phyloP scores from a whole-genome alignment of 2,329 filamentous ascomycete genomes.

The Acrocalymma vagum region DNA sequence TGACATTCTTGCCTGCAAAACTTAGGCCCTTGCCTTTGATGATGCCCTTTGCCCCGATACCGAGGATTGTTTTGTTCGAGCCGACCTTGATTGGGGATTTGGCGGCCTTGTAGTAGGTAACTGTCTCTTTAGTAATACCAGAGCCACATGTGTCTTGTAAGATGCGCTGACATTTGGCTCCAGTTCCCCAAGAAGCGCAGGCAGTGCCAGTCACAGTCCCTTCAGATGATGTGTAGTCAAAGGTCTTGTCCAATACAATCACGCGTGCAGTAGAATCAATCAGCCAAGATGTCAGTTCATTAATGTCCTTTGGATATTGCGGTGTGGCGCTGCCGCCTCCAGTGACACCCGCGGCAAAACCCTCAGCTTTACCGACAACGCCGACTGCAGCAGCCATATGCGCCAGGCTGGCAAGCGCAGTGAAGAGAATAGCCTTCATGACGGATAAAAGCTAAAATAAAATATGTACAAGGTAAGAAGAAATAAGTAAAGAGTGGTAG shows the following conservation, averaged over 20 bases:
- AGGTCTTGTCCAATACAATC: constrained; percentile 44
- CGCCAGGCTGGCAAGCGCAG: constrained; percentile 13
- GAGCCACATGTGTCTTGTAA: constrained; percentile 25
- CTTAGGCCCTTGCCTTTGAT: constrained; percentile 52
- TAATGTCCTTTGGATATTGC: constrained; percentile 14
- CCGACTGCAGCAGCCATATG: constrained; percentile 14
- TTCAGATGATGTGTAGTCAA: constrained; percentile 29
- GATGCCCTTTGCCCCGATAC: constrained; percentile 46
- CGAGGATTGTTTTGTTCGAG: constrained; percentile 53
- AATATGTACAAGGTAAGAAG: too few relatives aligned
- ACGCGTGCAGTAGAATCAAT: constrained; percentile 41
- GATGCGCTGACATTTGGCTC: constrained; percentile 20
- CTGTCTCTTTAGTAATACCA: constrained; percentile 12
- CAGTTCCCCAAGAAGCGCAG: constrained; percentile 23
- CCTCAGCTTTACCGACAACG: constrained; percentile 15
- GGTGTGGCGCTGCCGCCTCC: constrained; percentile 20
- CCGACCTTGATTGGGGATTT: constrained; percentile 38
- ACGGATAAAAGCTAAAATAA: constrained; percentile 1
- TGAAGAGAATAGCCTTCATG: constrained; percentile 11
- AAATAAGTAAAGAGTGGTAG: too few relatives aligned
- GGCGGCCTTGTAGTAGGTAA: constrained; percentile 42
- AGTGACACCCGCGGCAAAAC: constrained; percentile 17
- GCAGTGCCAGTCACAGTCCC: constrained; percentile 24
- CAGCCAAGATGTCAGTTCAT: constrained; percentile 27
- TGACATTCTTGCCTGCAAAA: constrained; percentile 43